phyloP scores from a whole-genome alignment of 176 grass and related monocot genomes.

The Rhynchospora breviuscula region DNA sequence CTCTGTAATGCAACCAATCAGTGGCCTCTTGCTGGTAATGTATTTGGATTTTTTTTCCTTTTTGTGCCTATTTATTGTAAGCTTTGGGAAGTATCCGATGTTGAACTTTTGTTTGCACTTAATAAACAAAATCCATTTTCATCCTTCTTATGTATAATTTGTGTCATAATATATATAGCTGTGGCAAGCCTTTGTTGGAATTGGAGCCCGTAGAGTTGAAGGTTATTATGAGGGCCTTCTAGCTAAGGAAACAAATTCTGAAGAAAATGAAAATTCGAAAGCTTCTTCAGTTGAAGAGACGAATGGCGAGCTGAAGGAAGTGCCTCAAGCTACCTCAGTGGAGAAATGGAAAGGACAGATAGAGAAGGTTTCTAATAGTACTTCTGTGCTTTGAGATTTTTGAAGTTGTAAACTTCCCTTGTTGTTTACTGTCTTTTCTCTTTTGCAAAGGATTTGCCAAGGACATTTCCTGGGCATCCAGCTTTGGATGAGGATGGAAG shows the following conservation, averaged over 20 bases:
- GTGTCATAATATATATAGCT: slow-evolving; percentile 39
- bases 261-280: slow-evolving; percentile 28
- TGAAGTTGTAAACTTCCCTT: slow-evolving; percentile 13
- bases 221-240: slow-evolving; percentile 83
- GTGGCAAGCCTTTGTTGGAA: slow-evolving; percentile 98
- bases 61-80: slow-evolving; percentile 3
- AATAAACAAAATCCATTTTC: neutral
- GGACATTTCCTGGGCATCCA: slow-evolving; percentile 99
- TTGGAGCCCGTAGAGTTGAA: slow-evolving; percentile 75
- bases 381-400: slow-evolving; percentile 10
- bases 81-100: neutral
- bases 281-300: slow-evolving; percentile 23
- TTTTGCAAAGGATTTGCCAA: slow-evolving; percentile 77
- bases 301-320: slow-evolving; percentile 32
- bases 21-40: neutral
- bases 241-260: slow-evolving; percentile 21
- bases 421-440: neutral
- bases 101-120: neutral
- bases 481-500: slow-evolving; percentile 87
- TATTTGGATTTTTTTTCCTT: neutral
- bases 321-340: slow-evolving; percentile 32
- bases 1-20: slow-evolving; percentile 1
- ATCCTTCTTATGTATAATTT: neutral
- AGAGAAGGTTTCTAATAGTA: slow-evolving; percentile 63
- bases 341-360: slow-evolving; percentile 99